Percentiles rank a stretch among this genome's conserved stretches.
Conservation (phyloP, 768 basidiomycete species). For the Rhizopogon vulgaris region DNA sequence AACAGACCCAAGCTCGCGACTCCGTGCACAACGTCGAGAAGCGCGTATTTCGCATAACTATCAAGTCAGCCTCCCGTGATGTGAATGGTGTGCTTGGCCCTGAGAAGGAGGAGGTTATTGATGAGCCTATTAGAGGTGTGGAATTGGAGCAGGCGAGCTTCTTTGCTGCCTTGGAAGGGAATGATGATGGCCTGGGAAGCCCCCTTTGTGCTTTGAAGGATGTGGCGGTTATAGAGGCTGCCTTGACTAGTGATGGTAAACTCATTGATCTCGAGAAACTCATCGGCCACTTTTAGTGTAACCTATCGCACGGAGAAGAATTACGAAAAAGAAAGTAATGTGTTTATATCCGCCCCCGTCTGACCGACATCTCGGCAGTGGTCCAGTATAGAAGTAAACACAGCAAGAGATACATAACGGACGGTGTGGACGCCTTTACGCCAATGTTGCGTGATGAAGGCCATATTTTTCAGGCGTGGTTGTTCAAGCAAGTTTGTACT, state of each 20-base stretch:
- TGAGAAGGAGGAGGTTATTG: slow-evolving; percentile 41
- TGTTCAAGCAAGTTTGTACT: too few relatives aligned
- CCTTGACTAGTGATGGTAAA: slow-evolving; percentile 58
- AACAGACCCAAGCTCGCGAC: slow-evolving; percentile 23
- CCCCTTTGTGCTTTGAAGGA: slow-evolving; percentile 63
- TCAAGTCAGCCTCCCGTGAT: slow-evolving; percentile 26
- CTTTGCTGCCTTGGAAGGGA: slow-evolving; percentile 41
- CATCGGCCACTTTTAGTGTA: slow-evolving; percentile 6
- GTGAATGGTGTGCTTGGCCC: slow-evolving; percentile 13
- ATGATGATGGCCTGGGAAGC: slow-evolving; percentile 50
- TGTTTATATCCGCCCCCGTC: too few relatives aligned
- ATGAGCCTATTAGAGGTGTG: slow-evolving; percentile 47
- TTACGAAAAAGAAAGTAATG: too few relatives aligned
- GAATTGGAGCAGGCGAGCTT: slow-evolving; percentile 53
- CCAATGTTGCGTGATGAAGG: too few relatives aligned
- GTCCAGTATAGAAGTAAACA: too few relatives aligned
- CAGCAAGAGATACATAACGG: too few relatives aligned
- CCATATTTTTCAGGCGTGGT: too few relatives aligned
- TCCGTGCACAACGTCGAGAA: slow-evolving; percentile 18
- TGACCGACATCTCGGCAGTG: too few relatives aligned
- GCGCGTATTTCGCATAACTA: slow-evolving; percentile 29
- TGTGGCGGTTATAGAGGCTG: slow-evolving; percentile 76
- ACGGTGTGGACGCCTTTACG: too few relatives aligned
- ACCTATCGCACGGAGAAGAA: not conserved
- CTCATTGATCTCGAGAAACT: slow-evolving; percentile 49